Evolutionary conservation across 768 basidiomycete species (phyloP).

Genomic region (Crucibulum laeve): DNA sequence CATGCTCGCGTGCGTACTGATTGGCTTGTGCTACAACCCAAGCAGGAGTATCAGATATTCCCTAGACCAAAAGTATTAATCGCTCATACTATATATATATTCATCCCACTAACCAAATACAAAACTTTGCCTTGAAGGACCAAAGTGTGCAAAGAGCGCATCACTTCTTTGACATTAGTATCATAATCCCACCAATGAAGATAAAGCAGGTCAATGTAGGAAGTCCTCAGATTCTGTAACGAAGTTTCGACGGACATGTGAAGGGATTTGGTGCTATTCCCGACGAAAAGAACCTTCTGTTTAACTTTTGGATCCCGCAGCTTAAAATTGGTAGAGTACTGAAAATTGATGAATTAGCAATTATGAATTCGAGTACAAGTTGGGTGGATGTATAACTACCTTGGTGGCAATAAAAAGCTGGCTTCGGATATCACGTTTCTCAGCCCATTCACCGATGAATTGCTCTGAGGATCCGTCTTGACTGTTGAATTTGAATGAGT

Average conservation of each 20-base stretch:
- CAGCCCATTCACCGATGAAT: constrained; percentile 52
- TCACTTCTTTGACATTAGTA: no score
- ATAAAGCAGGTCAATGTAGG: constrained; percentile 44
- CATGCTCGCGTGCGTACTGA: constrained; percentile 44
- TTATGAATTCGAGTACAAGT: neutral
- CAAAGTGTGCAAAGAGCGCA: constrained; percentile 49
- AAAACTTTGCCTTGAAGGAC: constrained; percentile 49
- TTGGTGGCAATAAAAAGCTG: constrained; percentile 45
- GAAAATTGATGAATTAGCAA: neutral
- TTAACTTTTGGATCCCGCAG: constrained; percentile 13
- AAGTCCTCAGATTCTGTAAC: constrained; percentile 41
- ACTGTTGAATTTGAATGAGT: constrained; percentile 14
- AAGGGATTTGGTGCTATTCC: constrained; percentile 45
- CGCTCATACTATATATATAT: neutral
- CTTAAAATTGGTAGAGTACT: constrained; percentile 29
- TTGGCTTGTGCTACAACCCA: constrained; percentile 48
- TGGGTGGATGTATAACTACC: constrained; percentile 19
- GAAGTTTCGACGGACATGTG: constrained; percentile 35
- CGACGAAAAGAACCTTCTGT: constrained; percentile 36
- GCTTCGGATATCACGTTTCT: constrained; percentile 38
- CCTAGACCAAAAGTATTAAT: constrained; percentile 15
- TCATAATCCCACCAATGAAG: constrained; percentile 50
- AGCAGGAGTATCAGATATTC: constrained; percentile 38
- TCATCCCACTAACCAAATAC: constrained; percentile 25
- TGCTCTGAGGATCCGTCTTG: constrained; percentile 54